Base-by-base conservation (phyloP, 225 moss, liverwort and hornwort genomes). In the Sphagnum contortum region DNA sequence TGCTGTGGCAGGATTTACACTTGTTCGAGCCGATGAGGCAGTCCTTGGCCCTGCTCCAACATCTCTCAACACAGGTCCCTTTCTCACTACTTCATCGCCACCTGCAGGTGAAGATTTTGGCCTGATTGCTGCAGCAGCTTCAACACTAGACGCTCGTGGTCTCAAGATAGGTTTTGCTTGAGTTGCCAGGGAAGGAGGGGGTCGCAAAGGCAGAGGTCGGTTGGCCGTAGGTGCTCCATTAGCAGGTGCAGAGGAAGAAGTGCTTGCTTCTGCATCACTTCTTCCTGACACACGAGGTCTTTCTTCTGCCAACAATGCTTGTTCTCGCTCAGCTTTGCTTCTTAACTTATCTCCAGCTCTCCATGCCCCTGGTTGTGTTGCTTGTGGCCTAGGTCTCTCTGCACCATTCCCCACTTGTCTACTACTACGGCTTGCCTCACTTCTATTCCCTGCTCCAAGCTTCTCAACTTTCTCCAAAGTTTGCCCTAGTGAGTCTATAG, bases 61-160 rank as follows among this genome's bases (percentile, higher is more conserved):
- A 61, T 88, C 89, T 53, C 84, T 78, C 77, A 87, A 74, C 76
- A 80, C 77, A 12, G 88, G 88, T n/a, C 91, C 88, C 63, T 87
- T 94, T 71, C 69, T 68, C 8, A 72, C 72, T 7, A 67, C 78
- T 45, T 54, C 61, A 11, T 60, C 49, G 44, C 12, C 69, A 61
- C 44, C 70, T 64, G 8, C 67, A 48, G 63, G 57, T 48, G 62
- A 61, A 49, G 57, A 52, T 55, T 49, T 72, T n/a, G 59, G 67
- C 45, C 62, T 59, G 57, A 45, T 59, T 47, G 79, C 67, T 13
- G 64, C 68, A 57, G 65, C 65, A 50, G 29, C 29, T 29, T 58
- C 75, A 51, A 63, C 4, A 9, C 60, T 64, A 29, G 3, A 6
- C 5, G 66, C 67, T 5, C 72, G 71, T 5, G 80, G 75, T 49